These are phyloP conservation scores for Chaetoceros tenuissimus DNA, from an alignment of 108 stramenopile species.

Conservation along the genomic window DNA sequence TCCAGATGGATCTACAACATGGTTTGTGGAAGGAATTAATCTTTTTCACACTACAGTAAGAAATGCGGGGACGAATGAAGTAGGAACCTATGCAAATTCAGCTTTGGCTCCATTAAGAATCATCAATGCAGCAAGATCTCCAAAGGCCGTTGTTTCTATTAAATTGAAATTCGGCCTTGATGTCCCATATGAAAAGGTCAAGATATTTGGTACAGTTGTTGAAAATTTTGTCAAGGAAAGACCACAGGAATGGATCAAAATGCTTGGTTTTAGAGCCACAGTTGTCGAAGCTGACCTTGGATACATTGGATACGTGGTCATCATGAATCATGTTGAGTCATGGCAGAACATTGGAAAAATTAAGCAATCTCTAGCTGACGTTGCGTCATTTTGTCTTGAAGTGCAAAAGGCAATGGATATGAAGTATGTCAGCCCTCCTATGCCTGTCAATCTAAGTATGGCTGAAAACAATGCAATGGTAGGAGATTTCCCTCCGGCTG, in stretches of 20 bases:
- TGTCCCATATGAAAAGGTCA: constrained; percentile 40
- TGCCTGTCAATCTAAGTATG: constrained; percentile 43
- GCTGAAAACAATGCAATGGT: not conserved
- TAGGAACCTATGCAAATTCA: constrained; percentile 61
- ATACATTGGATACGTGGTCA: not conserved
- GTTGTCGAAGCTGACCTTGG: constrained; percentile 32
- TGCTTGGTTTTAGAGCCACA: constrained; percentile 45
- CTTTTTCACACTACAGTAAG: constrained; percentile 64
- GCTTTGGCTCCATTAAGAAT: constrained; percentile 44
- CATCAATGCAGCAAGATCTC: constrained; percentile 58
- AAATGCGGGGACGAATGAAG: constrained; percentile 55
- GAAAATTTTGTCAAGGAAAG: constrained; percentile 47
- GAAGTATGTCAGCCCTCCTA: constrained; percentile 48
- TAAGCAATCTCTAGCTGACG: constrained; percentile 46
- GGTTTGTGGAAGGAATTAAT: constrained; percentile 78
- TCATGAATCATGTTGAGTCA: constrained; percentile 1
- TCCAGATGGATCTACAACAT: constrained; percentile 29
- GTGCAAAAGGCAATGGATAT: constrained; percentile 53
- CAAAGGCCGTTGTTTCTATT: constrained; percentile 44
- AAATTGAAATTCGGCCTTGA: constrained; percentile 27
- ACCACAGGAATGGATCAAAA: constrained; percentile 47
- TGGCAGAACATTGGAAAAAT: constrained; percentile 44
- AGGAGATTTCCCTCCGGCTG: not conserved
- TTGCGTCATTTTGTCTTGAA: constrained; percentile 52
- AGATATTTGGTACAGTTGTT: constrained; percentile 39